Conservation (phyloP, 805 yeast genomes). For the Metschnikowia lochheadii region DNA sequence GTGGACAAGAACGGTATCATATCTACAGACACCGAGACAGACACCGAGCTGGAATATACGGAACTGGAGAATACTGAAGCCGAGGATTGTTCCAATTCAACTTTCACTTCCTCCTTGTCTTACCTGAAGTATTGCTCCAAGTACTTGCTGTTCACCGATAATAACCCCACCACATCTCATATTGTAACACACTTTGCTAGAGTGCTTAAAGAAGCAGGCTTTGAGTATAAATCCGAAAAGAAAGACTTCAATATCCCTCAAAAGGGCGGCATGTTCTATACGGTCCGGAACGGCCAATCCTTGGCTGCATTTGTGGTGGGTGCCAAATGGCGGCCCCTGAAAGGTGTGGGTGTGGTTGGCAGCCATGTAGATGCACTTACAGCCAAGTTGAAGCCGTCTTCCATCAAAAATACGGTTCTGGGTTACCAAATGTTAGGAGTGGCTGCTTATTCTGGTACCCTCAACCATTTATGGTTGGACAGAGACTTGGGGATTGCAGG, state of each 20-base stretch:
- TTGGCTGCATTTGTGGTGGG: slow-evolving; percentile 39
- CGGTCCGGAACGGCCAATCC: slow-evolving; percentile 29
- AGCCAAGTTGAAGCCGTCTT: slow-evolving; percentile 30
- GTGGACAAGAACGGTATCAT: slow-evolving; percentile 8
- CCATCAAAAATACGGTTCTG: slow-evolving; percentile 19
- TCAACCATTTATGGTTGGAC: slow-evolving; percentile 35
- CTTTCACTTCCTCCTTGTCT: too few relatives aligned
- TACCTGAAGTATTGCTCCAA: slow-evolving; percentile 13
- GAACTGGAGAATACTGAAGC: too few relatives aligned
- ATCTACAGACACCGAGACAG: slow-evolving; percentile 11
- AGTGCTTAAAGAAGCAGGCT: slow-evolving; percentile 25
- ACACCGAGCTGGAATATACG: not conserved
- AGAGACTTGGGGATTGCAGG: slow-evolving; percentile 44
- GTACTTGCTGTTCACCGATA: slow-evolving; percentile 30
- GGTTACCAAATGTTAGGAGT: slow-evolving; percentile 39
- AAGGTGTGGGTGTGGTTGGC: slow-evolving; percentile 27
- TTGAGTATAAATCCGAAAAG: slow-evolving; percentile 25
- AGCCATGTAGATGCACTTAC: slow-evolving; percentile 39
- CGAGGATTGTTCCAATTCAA: too few relatives aligned
- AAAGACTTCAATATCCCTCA: slow-evolving; percentile 7
- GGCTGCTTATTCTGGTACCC: slow-evolving; percentile 38
- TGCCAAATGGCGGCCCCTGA: slow-evolving; percentile 30
- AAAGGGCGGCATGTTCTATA: slow-evolving; percentile 24
- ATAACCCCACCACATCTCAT: slow-evolving; percentile 43
- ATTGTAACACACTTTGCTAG: slow-evolving; percentile 24